Evolutionary conservation across 768 basidiomycete genomes (phyloP), one percentile per base, ranked within the genome.

Genomic region (Hericium rajendrae): DNA sequence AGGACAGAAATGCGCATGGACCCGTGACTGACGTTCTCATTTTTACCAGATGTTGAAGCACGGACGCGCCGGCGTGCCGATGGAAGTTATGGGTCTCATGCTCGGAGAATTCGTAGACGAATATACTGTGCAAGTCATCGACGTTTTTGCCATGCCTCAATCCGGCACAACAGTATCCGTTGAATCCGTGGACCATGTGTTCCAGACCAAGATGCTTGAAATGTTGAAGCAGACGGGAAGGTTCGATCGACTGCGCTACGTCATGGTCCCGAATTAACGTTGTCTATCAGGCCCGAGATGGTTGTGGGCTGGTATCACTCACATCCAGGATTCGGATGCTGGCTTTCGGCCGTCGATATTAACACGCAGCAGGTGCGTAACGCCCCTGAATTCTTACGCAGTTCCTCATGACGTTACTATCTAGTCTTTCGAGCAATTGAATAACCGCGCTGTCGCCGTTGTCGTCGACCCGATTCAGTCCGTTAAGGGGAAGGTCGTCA

Each of bases 281-380:
- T 12, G 53, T 12, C 54, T 15, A 32, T 15, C 58, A 86, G 94
- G 65, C 91, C 95, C 37, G 97, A 98, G 76, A 91, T 88, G 85
- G 97, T 98, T 5, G 97, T 99, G 1, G 97, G 97, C 3, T 99
- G 97, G 97, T 99, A 99, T 68, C 97, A 99, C 73, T 98, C 97
- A 40, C 97, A 99, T 77, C 97, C 97, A 56, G 97, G 97, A 39
- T 99, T 98, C 72, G 97, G 97, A 4, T 99, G 97, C 71, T 99
- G 97, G 97, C 76, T 99, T 41, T 97, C 94, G 49, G 94, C 92
- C 65, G 95, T 98, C 20, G 97, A 99, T 74, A 94, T 98, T 68
- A 97, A 97, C 73, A 99, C 97, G 4, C 97, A 99, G 67, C 97
- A 98, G 77, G 94, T 88, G 55, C 59, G 74, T 67, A 38, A 26